A percentile compares a stretch with the other conserved stretches of the same genome.
phyloP scores from a whole-genome alignment of 2,329 filamentous ascomycete genomes.

The Phoma sp. region DNA sequence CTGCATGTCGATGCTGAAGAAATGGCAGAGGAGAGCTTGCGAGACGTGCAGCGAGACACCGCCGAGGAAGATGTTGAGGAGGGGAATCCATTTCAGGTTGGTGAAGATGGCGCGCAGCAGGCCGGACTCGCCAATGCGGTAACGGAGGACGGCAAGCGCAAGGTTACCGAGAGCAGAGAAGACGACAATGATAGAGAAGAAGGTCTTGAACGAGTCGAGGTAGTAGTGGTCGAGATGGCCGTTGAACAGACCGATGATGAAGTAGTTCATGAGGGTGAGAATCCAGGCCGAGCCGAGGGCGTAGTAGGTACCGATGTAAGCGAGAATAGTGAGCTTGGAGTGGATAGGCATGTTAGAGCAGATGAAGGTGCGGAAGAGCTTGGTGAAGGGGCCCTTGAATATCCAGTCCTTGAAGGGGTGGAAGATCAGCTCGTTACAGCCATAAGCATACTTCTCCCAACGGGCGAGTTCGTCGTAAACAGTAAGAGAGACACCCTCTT shows the following conservation, averaged over 20 bases:
- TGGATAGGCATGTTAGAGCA: constrained; percentile 66
- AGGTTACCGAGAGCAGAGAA: constrained; percentile 69
- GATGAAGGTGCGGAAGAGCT: constrained; percentile 67
- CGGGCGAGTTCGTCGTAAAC: constrained; percentile 74
- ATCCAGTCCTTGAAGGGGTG: constrained; percentile 69
- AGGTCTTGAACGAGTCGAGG: constrained; percentile 73
- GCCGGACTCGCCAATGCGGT: constrained; percentile 62
- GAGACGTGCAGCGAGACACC: constrained; percentile 81
- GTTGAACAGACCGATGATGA: constrained; percentile 73
- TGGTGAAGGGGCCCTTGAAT: constrained; percentile 67
- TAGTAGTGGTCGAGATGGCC: constrained; percentile 81
- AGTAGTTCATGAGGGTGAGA: constrained; percentile 73
- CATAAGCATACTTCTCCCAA: constrained; percentile 75
- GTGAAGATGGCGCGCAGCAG: constrained; percentile 59
- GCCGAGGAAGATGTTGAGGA: constrained; percentile 81
- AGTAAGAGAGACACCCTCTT: constrained; percentile 75
- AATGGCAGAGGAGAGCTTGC: constrained; percentile 78
- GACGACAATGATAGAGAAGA: constrained; percentile 67
- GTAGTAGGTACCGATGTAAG: constrained; percentile 75
- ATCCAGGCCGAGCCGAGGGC: constrained; percentile 71
- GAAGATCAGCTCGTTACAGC: constrained; percentile 74
- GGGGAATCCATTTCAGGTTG: constrained; percentile 68
- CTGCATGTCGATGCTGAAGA: constrained; percentile 84
- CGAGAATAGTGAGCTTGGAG: constrained; percentile 73
- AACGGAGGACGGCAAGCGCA: constrained; percentile 66